Base-by-base conservation (phyloP, 2,329 filamentous ascomycete genomes). In the Acephala macrosclerotiorum region DNA sequence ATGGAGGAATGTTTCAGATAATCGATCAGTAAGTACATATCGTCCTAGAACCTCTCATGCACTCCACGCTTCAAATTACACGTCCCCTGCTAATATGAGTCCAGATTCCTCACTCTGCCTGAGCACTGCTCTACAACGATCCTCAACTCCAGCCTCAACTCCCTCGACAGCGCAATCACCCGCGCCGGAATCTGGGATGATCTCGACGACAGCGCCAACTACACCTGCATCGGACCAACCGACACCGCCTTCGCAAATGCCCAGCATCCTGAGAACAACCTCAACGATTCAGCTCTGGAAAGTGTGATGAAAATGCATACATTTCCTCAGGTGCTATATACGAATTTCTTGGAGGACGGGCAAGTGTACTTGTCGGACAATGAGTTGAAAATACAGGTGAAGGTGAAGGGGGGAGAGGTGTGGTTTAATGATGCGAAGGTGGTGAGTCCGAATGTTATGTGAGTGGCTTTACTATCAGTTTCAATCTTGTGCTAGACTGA, bases 401-500 rank as follows among this genome's bases (percentile, higher is more conserved):
- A 45, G 33, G 25, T 40, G 9, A 9, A 22, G 12, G 33, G 29
- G 7, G 47, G 59, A 22, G 33, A 53, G n/a, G n/a, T 61, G 22
- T 61, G 55, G n/a, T 61, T 61, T 22, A 61, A 61, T 55, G 59
- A 61, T 26, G 59, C 59, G 35, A 61, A 61, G 36, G 59, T 55
- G 18, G 8, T 61, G 12, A 25, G 55, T 14, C 45, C 36, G 4
- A 61, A 61, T 55, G 47, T 61, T 61, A 16, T 61, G 59, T 61
- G 25, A 55, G 59, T 36, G 25, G 8, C 22, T 59, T n/a, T 38
- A 4, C 56, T 22, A 58, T 29, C n/a, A 47, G n/a, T 18, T 42
- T n/a, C n/a, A n/a, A n/a, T 26, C n/a, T 40, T 20, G 36, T 2
- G 16, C n/a, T n/a, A 33, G 29, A 33, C 29, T 33, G 9, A 33